Evolutionary conservation across 2,329 filamentous ascomycete species (phyloP), one percentile per base, ranked within the genome.

Genomic region (Ceratocystis ficicola): DNA sequence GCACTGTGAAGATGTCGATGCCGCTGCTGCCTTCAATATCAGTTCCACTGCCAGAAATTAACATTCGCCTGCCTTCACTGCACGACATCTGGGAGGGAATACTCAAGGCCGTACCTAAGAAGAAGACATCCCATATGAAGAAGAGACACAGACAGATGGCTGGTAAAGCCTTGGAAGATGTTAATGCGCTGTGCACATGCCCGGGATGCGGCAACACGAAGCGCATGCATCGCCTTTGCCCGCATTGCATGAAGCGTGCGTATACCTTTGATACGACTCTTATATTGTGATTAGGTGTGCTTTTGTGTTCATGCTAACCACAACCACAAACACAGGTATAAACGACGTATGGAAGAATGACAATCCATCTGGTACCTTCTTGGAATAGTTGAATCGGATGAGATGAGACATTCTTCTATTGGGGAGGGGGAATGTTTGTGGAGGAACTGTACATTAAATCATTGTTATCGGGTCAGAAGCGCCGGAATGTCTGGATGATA

Each of bases 101-200:
- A 59, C 81, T 99, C 70, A 86, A 86, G 70, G 94, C 94, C 1
- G 94, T 97, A 17, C 94, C 94, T 4, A 99, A 99, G 83, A 97
- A 96, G 80, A 99, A 97, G 83, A 95, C 91, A 44, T 96, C 93
- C 52, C 90, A 99, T 76, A 90, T 90, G 80, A 96, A 94, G 80
- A 96, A 91, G 81, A 84, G 94, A 71, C 87, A 91, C 73, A 85
- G 95, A 72, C 91, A 95, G 74, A 88, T 97, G 86, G 93, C 92
- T 28, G 94, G 94, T 73, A 99, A 99, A 78, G 93, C 86, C 57
- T 77, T 99, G 71, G 89, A 96, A 78, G 94, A 99, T 74, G 86
- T 95, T 67, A 94, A 88, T 69, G 83, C 84, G 65, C 77, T 99
- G 71, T 95, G 91, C 78, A 89, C 85, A 73, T 99, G 94, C 74